These are phyloP conservation scores for Leishmania lainsoni DNA, from an alignment of 208 protist genomes.

Conservation along the genomic window DNA sequence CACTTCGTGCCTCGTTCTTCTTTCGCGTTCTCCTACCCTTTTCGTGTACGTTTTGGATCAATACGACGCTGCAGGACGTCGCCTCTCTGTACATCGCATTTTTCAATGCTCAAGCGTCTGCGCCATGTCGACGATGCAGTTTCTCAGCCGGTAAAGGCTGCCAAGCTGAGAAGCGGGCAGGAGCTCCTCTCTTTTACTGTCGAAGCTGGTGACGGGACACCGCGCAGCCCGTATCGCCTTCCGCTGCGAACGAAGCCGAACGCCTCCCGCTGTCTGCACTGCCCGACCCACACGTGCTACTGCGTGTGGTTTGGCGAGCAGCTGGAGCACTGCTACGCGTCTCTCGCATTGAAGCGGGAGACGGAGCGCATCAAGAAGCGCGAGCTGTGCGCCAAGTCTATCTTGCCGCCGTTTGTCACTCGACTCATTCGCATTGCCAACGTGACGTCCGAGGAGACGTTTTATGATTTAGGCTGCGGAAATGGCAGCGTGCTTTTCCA, in stretches of 20 bases:
- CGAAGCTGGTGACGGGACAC: conserved; percentile 35
- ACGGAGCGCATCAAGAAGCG: conserved; percentile 44
- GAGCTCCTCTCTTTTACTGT: neutral
- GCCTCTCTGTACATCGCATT: conserved; percentile 7
- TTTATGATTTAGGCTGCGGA: conserved; percentile 86
- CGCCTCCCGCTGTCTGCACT: conserved; percentile 56
- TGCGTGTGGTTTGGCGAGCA: conserved; percentile 50
- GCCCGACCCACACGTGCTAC: conserved; percentile 39
- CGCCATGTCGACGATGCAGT: conserved; percentile 17
- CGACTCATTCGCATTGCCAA: conserved; percentile 52
- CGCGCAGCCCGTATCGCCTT: conserved; percentile 52
- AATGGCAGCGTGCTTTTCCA: conserved; percentile 91
- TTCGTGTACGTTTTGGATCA: neutral
- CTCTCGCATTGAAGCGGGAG: conserved; percentile 52
- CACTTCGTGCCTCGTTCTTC: conserved; percentile 7
- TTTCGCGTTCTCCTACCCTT: neutral
- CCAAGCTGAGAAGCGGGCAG: neutral
- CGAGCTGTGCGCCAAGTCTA: conserved; percentile 87
- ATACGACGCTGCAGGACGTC: neutral
- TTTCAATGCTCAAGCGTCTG: conserved; percentile 54
- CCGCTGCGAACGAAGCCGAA: conserved; percentile 55
- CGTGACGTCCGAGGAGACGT: conserved; percentile 45
- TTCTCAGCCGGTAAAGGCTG: conserved; percentile 8
- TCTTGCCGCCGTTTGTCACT: conserved; percentile 79
- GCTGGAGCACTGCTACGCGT: conserved; percentile 54